phyloP scores from a whole-genome alignment of 1,284 basidiomycete genomes.

The Puccinia sorghi region DNA sequence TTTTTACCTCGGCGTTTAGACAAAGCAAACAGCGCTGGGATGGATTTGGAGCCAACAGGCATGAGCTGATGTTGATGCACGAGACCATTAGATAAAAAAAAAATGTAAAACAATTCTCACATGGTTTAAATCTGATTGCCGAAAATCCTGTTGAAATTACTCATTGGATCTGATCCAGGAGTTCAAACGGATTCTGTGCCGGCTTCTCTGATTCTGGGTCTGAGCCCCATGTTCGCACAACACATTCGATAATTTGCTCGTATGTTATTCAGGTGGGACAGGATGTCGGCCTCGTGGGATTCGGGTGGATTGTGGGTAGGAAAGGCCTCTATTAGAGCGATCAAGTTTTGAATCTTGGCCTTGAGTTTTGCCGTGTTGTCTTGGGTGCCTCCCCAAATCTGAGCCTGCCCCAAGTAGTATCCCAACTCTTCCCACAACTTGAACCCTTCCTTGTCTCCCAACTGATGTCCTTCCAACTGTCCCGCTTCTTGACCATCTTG shows the following conservation, averaged over 20 bases:
- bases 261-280: slow-evolving; percentile 27
- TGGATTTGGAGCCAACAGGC: slow-evolving; percentile 36
- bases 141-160: background rate
- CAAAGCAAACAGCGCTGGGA: slow-evolving; percentile 39
- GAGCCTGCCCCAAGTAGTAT: slow-evolving; percentile 33
- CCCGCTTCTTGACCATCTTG: slow-evolving; percentile 28
- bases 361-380: slow-evolving; percentile 16
- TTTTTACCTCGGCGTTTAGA: background rate
- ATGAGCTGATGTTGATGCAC: slow-evolving; percentile 44
- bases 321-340: slow-evolving; percentile 20
- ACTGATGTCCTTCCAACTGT: slow-evolving; percentile 22
- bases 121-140: background rate
- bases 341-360: slow-evolving; percentile 16
- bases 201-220: slow-evolving; percentile 28
- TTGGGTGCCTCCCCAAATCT: slow-evolving; percentile 18
- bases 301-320: slow-evolving; percentile 28
- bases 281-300: background rate
- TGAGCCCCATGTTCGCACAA: slow-evolving; percentile 34
- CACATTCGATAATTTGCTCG: slow-evolving; percentile 31
- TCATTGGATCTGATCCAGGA: background rate
- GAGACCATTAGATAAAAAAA: slow-evolving; percentile 42
- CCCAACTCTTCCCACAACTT: slow-evolving; percentile 37
- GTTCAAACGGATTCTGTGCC: background rate
- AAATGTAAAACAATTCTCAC: too few relatives aligned
- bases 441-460: slow-evolving; percentile 19